phyloP scores from a whole-genome alignment of 2,329 filamentous ascomycete genomes.

The Ceratocystis huliohia region DNA sequence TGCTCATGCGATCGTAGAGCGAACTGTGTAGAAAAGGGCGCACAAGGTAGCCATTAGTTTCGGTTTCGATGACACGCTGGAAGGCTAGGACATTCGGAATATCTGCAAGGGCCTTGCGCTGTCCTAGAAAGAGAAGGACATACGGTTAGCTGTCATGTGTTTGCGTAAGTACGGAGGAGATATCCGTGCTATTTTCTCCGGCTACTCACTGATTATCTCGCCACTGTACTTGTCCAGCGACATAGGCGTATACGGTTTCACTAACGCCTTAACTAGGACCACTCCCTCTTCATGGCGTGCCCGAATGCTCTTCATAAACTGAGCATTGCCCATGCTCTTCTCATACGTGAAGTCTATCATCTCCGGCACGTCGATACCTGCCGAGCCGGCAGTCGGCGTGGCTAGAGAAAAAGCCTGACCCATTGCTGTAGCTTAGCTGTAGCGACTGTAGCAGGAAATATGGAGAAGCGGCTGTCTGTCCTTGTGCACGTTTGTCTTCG shows the following conservation, averaged over 20 bases:
- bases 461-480: no score
- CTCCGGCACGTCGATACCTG: slow-evolving; percentile 87
- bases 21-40: slow-evolving; percentile 94
- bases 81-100: slow-evolving; percentile 87
- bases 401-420: slow-evolving; percentile 93
- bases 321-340: slow-evolving; percentile 75
- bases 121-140: slow-evolving; percentile 39
- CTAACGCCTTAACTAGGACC: slow-evolving; percentile 85
- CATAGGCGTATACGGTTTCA: slow-evolving; percentile 79
- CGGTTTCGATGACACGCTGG: slow-evolving; percentile 81
- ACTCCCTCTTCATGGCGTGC: slow-evolving; percentile 82
- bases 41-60: slow-evolving; percentile 81
- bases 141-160: no score
- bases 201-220: slow-evolving; percentile 54
- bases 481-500: slow-evolving; percentile 20
- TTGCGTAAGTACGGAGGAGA: no score
- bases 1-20: slow-evolving; percentile 92
- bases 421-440: slow-evolving; percentile 43
- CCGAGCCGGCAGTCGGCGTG: slow-evolving; percentile 78
- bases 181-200: no score
- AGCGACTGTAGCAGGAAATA: slow-evolving; percentile 17
- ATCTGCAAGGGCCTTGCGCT: slow-evolving; percentile 64
- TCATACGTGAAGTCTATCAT: slow-evolving; percentile 84
- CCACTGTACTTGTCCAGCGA: slow-evolving; percentile 67
- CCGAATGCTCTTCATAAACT: slow-evolving; percentile 94